phyloP scores from a whole-genome alignment of 768 basidiomycete species.

The Hydnomerulius pinastri region DNA sequence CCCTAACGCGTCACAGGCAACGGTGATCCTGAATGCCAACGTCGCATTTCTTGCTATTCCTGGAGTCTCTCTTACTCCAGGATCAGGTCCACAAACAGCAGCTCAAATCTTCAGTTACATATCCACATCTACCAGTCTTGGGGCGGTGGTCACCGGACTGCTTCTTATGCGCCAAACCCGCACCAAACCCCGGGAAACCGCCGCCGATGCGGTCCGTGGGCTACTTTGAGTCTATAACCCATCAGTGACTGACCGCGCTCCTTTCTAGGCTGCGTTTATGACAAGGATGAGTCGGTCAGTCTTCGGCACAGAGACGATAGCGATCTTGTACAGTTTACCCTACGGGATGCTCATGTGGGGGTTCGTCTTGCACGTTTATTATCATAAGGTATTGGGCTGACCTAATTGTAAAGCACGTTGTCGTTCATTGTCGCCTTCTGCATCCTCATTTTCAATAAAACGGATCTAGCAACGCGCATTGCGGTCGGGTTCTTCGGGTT shows the following conservation, averaged over 20 bases:
- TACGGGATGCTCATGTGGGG: conserved; percentile 35
- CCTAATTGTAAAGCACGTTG: neutral
- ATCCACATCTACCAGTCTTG: conserved; percentile 37
- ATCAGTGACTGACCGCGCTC: neutral
- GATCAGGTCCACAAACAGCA: conserved; percentile 4
- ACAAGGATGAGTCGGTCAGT: neutral
- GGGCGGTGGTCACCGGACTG: conserved; percentile 36
- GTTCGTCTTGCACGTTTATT: conserved; percentile 11
- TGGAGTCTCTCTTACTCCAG: neutral
- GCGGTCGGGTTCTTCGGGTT: neutral
- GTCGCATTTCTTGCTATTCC: conserved; percentile 53
- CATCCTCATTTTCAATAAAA: neutral
- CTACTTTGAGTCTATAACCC: neutral
- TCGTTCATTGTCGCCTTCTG: neutral
- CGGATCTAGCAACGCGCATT: neutral
- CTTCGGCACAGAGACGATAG: conserved; percentile 27
- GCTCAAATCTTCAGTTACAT: conserved; percentile 40
- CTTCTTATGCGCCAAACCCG: conserved; percentile 41
- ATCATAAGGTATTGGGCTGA: neutral
- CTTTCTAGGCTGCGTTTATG: neutral
- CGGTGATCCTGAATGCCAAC: conserved; percentile 52
- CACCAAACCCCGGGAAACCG: conserved; percentile 21
- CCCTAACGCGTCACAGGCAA: conserved; percentile 35
- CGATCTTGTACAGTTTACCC: conserved; percentile 34
- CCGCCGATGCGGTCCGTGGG: conserved; percentile 30